phyloP scores from a whole-genome alignment of 345 rosid genomes.

The Eucalyptus pauciflora region DNA sequence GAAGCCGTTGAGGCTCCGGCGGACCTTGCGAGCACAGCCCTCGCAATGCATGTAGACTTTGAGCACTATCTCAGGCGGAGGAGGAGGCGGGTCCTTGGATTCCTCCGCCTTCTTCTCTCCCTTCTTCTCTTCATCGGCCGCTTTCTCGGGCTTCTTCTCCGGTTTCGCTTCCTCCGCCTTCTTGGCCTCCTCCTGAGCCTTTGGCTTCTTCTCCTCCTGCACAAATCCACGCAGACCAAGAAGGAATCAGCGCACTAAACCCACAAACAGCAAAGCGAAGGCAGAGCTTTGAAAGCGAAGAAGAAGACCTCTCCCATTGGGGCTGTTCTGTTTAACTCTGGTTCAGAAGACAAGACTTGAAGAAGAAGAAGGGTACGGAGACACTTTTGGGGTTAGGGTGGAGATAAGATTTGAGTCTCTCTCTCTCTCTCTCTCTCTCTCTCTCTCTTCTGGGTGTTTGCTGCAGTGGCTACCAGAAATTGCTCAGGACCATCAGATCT shows the following conservation, averaged over 20 bases:
- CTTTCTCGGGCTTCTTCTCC: slow-evolving; percentile 14
- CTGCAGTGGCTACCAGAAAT: not conserved
- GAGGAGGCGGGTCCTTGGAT: slow-evolving; percentile 45
- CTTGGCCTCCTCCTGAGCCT: slow-evolving; percentile 35
- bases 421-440: not conserved
- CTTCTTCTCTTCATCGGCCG: slow-evolving; percentile 10
- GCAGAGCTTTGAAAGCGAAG: not conserved
- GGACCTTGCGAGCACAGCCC: slow-evolving; percentile 92
- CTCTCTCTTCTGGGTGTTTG: not conserved
- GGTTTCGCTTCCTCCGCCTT: slow-evolving; percentile 31
- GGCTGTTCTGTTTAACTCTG: not conserved
- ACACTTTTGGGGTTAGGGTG: not conserved
- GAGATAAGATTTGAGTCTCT: not conserved
- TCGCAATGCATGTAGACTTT: slow-evolving; percentile 95
- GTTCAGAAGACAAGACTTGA: not conserved
- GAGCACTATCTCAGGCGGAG: slow-evolving; percentile 64
- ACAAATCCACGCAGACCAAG: not conserved
- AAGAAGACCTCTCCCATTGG: slow-evolving; percentile 60
- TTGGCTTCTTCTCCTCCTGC: not conserved
- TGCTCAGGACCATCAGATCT: slow-evolving; percentile 12
- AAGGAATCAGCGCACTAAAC: not conserved
- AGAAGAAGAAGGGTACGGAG: not conserved
- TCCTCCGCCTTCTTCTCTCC: slow-evolving; percentile 18
- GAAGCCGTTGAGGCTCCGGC: slow-evolving; percentile 63
- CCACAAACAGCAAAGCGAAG: not conserved